Percentiles rank a stretch among this genome's conserved stretches.
Conservation (phyloP, 116 monocot genomes). For the Posidonia oceanica region DNA sequence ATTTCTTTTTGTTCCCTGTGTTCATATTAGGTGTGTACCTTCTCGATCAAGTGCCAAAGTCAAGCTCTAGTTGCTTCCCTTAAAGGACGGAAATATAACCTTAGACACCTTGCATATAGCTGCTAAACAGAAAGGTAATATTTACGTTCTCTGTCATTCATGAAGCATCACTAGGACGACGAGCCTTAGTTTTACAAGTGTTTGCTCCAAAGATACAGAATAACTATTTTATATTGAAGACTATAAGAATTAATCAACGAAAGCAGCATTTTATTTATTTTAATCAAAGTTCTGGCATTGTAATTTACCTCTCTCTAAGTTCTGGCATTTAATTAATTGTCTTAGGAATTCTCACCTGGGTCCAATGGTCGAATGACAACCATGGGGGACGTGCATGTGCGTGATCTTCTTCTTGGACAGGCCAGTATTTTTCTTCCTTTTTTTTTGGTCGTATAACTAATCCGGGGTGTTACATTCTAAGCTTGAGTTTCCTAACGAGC, state of each 20-base stretch:
- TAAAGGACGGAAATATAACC: constrained; percentile 90
- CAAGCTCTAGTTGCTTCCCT: constrained; percentile 91
- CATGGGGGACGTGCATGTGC: constrained; percentile 84
- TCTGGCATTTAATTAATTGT: not conserved
- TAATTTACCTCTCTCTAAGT: not conserved
- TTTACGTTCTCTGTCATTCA: not conserved
- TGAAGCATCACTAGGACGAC: too few relatives aligned
- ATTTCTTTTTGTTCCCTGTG: not conserved
- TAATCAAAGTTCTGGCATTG: not conserved
- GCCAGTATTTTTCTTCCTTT: too few relatives aligned
- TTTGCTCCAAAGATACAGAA: too few relatives aligned
- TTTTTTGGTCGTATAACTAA: constrained; percentile 16
- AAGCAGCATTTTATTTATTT: not conserved
- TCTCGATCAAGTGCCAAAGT: constrained; percentile 79
- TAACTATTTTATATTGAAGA: too few relatives aligned
- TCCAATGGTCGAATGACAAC: constrained; percentile 68
- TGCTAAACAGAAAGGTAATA: constrained; percentile 79
- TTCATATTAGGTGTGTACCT: constrained; percentile 53
- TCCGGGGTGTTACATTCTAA: constrained; percentile 33
- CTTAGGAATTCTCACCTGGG: constrained; percentile 78
- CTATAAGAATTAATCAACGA: not conserved
- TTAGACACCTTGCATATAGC: constrained; percentile 78
- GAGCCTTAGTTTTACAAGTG: too few relatives aligned
- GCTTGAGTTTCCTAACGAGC: constrained; percentile 31
- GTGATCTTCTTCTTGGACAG: constrained; percentile 81